Evolutionary conservation across 2,329 filamentous ascomycete genomes (phyloP), one percentile per base, ranked within the genome.

Genomic region (Stachybotrys chlorohalonatus): DNA sequence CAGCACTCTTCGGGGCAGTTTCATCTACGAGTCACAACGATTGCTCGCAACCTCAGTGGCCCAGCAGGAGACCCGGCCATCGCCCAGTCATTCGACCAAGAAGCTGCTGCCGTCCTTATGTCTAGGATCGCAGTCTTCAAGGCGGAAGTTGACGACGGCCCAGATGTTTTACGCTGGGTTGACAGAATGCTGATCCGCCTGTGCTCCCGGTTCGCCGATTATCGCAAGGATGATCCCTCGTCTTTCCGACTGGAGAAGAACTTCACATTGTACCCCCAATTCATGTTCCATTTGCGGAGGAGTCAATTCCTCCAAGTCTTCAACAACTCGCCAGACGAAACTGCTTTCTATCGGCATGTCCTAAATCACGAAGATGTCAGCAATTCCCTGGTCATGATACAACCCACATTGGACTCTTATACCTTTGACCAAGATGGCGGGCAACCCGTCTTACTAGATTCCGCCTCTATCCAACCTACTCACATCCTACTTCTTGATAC

Each of bases 71-170:
- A 99, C 68, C 92, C 93, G 31, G 89, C 92, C 8, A 89, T 99
- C 62, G 92, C 94, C 7, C 93, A 96, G 64, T 96, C 93, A 0
- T 99, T 99, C 69, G 94, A 99, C 63, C 94, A 99, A 70, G 94
- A 99, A 77, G 94, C 94, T 48, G 92, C 94, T 4, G 94, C 94
- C 24, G 94, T 97, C 16, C 82, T 99, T 49, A 99, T 99, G 94
- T 95, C 93, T n/a, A 84, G 94, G 60, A 99, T 99, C 70, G 94
- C 94, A 8, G 94, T 97, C 51, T 99, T 96, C 80, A 99, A 97
- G 76, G 92, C 94, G 1, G 94, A 99, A 69, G 92, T 97, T 31
- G 94, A 99, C 63, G 94, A 99, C 68, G 94, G 94, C 0, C 94
- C 94, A n/a, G 94, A 99, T 71, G 93, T 99, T 31, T 80, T 99